A percentile compares a stretch with the other conserved stretches of the same genome.
Evolutionary conservation across 441 rosid genomes (phyloP).

Genomic region (Gossypium davidsonii): DNA sequence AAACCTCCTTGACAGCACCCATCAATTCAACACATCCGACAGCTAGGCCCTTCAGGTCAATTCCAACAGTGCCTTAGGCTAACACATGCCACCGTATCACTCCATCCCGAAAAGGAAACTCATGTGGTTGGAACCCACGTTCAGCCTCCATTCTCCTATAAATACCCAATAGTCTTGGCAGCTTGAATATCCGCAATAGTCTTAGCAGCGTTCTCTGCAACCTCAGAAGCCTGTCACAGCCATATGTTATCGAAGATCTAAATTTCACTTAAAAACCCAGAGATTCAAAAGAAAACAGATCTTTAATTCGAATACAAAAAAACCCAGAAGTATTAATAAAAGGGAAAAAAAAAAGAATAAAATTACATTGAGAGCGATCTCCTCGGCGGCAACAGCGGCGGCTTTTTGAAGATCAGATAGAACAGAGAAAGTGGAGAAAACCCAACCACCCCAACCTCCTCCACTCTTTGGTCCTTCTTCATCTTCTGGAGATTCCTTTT

Average conservation of each 20-base stretch:
- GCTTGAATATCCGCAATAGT: conserved; percentile 64
- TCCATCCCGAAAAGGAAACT: no score
- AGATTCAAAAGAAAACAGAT: no score
- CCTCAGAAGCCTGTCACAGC: conserved; percentile 65
- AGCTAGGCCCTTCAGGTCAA: no score
- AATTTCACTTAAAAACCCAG: no score
- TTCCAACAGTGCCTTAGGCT: no score
- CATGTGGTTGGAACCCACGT: no score
- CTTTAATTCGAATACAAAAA: no score
- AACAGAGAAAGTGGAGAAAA: conserved; percentile 64
- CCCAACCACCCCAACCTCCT: conserved; percentile 90
- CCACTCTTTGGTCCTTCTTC: conserved; percentile 26
- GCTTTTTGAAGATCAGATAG: conserved; percentile 88
- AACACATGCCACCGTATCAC: no score
- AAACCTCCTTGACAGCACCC: no score
- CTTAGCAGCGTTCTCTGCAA: conserved; percentile 82
- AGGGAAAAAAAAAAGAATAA: background rate
- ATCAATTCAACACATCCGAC: no score
- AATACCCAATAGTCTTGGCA: conserved; percentile 49
- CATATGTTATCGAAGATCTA: background rate
- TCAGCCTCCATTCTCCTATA: no score
- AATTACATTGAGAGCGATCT: conserved; percentile 81
- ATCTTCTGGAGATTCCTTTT: background rate
- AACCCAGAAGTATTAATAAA: no score
- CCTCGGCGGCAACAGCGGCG: conserved; percentile 47